A percentile compares a stretch with the other conserved stretches of the same genome.
These are phyloP conservation scores for Thalia dealbata DNA, from an alignment of 176 grass and related monocot genomes.

Conservation along the genomic window DNA sequence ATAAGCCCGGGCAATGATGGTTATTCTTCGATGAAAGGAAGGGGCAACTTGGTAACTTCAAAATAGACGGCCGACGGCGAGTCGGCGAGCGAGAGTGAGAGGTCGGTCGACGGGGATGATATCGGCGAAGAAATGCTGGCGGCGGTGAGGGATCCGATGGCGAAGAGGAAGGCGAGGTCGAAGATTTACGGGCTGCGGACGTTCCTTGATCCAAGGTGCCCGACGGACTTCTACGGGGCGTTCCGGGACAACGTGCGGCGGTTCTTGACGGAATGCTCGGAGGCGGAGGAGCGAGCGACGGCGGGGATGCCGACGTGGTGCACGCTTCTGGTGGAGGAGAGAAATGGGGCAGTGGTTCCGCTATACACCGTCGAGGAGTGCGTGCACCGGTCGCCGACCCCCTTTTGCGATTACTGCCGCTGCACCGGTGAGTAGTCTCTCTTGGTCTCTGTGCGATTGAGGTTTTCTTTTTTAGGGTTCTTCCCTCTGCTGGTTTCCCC, in stretches of 20 bases:
- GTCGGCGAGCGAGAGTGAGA: neutral
- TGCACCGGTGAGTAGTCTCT: constrained; percentile 38
- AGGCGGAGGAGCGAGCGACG: constrained; percentile 1
- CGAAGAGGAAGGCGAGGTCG: constrained; percentile 14
- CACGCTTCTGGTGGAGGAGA: constrained; percentile 51
- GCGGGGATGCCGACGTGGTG: constrained; percentile 29
- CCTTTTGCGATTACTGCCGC: constrained; percentile 59
- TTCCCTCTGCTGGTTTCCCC: neutral
- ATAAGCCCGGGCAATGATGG: too few species aligned
- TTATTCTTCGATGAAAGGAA: neutral
- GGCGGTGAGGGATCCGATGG: constrained; percentile 1
- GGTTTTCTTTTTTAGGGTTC: neutral
- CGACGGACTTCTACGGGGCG: constrained; percentile 34
- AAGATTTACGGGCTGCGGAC: constrained; percentile 50
- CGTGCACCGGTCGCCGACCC: constrained; percentile 23
- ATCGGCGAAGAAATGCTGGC: neutral
- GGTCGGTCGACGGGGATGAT: too few species aligned
- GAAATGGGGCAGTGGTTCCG: constrained; percentile 27
- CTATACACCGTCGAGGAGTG: constrained; percentile 59
- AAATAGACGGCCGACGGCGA: neutral
- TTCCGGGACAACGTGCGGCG: constrained; percentile 62
- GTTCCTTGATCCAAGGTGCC: constrained; percentile 41
- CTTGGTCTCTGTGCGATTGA: neutral
- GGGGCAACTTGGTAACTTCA: neutral
- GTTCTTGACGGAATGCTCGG: constrained; percentile 39